A percentile compares a stretch with the other conserved stretches of the same genome.
Conservation (phyloP, 73 alveolate species). For the Paramecium sexaurelia region DNA sequence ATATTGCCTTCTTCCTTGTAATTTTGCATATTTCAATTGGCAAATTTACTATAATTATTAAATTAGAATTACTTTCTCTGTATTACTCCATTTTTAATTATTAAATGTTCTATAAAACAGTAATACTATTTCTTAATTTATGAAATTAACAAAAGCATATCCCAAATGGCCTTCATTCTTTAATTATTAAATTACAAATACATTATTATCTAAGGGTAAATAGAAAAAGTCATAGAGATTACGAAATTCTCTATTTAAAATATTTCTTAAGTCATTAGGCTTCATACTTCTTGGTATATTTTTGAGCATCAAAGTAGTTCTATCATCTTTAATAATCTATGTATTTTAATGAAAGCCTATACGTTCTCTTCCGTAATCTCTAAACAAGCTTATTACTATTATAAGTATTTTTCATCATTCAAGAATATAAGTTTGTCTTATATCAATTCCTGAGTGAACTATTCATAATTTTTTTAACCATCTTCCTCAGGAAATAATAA, state of each 20-base stretch:
- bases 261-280: slow-evolving; percentile 16
- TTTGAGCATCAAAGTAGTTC: slow-evolving; percentile 51
- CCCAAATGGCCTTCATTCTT: slow-evolving; percentile 36
- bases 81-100: slow-evolving; percentile 12
- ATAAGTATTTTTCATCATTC: background rate
- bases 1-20: slow-evolving; percentile 40
- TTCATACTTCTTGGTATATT: slow-evolving; percentile 38
- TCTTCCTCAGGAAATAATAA: slow-evolving; percentile 48
- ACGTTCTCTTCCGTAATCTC: slow-evolving; percentile 31
- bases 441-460: slow-evolving; percentile 23
- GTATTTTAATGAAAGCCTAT: background rate
- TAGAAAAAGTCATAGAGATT: slow-evolving; percentile 20
- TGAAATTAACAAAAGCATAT: slow-evolving; percentile 52
- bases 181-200: background rate
- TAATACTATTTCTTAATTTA: background rate
- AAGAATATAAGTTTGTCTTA: background rate
- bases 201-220: background rate
- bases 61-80: slow-evolving; percentile 21
- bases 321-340: slow-evolving; percentile 24
- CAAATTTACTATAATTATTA: background rate
- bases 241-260: slow-evolving; percentile 21
- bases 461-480: background rate
- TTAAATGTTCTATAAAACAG: slow-evolving; percentile 27
- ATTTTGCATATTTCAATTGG: slow-evolving; percentile 49
- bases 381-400: background rate